Percentiles rank a stretch among this genome's conserved stretches.
Conservation (phyloP, 2,329 filamentous ascomycete genomes). For the Aspergillus hortae region DNA sequence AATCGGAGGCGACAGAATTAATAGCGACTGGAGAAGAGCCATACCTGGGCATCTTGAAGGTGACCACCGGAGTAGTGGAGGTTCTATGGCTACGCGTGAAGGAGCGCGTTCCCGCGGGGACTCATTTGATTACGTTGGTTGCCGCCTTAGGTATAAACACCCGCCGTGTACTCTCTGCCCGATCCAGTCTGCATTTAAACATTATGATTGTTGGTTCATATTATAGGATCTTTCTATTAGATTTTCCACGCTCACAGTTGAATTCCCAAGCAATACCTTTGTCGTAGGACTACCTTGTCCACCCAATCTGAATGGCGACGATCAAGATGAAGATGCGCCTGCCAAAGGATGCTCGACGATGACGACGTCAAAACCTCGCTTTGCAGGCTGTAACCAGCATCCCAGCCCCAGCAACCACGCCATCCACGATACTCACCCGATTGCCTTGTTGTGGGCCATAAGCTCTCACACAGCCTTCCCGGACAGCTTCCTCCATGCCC, state of each 20-base stretch:
- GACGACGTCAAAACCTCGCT: constrained; percentile 26
- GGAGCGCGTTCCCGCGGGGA: constrained; percentile 35
- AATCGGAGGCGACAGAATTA: neutral
- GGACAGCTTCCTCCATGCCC: constrained; percentile 74
- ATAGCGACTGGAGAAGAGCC: neutral
- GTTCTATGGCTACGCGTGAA: constrained; percentile 22
- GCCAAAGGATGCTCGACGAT: neutral
- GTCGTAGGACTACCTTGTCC: too few relatives aligned
- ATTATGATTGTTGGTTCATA: too few relatives aligned
- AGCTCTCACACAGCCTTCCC: constrained; percentile 62
- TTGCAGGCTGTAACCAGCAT: constrained; percentile 35
- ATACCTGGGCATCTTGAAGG: constrained; percentile 38
- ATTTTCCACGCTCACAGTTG: too few relatives aligned
- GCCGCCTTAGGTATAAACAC: constrained; percentile 23
- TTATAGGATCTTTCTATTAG: too few relatives aligned
- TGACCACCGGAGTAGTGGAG: constrained; percentile 25
- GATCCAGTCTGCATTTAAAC: too few relatives aligned
- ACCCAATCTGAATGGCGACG: too few relatives aligned
- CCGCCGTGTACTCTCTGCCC: neutral
- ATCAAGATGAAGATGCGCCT: too few relatives aligned
- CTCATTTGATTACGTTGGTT: constrained; percentile 15
- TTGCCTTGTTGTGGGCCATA: constrained; percentile 59
- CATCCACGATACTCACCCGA: constrained; percentile 71
- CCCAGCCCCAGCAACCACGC: constrained; percentile 44
- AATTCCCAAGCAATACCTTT: too few relatives aligned